A percentile compares a stretch with the other conserved stretches of the same genome.
phyloP scores from a whole-genome alignment of 176 grass and related monocot genomes.

The Zoysia japonica region DNA sequence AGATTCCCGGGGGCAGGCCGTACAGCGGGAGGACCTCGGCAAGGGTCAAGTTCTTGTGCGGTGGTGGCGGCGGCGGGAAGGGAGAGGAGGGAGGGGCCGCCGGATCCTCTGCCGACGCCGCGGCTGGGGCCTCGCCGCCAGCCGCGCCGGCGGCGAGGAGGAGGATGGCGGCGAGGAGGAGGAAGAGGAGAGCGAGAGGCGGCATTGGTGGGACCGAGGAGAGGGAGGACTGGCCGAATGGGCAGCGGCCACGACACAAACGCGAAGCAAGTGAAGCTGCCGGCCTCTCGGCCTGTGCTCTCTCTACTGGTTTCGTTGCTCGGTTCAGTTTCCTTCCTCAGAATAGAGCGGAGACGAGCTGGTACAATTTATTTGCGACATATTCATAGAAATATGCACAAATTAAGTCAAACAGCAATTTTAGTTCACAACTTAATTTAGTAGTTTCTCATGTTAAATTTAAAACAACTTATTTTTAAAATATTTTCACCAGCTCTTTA shows the following conservation, averaged over 20 bases:
- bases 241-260: not conserved
- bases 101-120: not conserved
- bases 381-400: too few relatives aligned
- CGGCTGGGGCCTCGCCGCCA: not conserved
- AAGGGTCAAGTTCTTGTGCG: slow-evolving; percentile 44
- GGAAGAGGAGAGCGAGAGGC: slow-evolving; percentile 26
- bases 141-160: slow-evolving; percentile 2
- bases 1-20: slow-evolving; percentile 62
- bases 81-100: slow-evolving; percentile 3
- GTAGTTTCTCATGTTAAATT: too few relatives aligned
- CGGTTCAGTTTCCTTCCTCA: too few relatives aligned
- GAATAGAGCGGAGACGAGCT: too few relatives aligned
- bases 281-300: not conserved
- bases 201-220: slow-evolving; percentile 31
- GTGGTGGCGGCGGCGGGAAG: not conserved
- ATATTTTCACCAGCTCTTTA: too few relatives aligned
- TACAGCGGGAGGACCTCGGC: slow-evolving; percentile 66
- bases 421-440: too few relatives aligned
- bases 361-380: too few relatives aligned
- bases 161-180: not conserved
- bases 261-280: not conserved
- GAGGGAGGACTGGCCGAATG: not conserved
- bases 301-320: not conserved
- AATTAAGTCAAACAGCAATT: too few relatives aligned
- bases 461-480: too few relatives aligned